phyloP scores from a whole-genome alignment of 352 stramenopile species.

The Phytophthora gonapodyides region DNA sequence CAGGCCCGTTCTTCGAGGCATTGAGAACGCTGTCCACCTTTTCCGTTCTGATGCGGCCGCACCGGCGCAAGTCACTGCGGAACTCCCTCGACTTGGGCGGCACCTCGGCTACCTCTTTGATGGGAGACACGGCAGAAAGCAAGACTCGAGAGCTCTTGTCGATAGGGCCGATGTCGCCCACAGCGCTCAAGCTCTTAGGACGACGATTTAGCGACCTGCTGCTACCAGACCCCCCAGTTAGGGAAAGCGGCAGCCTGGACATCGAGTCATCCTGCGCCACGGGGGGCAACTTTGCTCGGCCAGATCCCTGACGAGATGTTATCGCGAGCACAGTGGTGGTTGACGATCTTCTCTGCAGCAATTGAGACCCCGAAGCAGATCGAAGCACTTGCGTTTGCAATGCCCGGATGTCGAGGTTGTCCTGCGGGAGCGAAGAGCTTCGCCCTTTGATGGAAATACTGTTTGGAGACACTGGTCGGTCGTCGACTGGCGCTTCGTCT shows the following conservation, averaged over 20 bases:
- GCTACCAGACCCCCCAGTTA: conserved; percentile 8
- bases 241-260: background rate
- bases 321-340: conserved; percentile 5
- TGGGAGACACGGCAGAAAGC: conserved; percentile 22
- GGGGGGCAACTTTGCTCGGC: conserved; percentile 15
- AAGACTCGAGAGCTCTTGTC: conserved; percentile 12
- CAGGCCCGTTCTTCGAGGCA: conserved; percentile 20
- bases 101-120: conserved; percentile 14
- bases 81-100: conserved; percentile 10
- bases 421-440: conserved; percentile 15
- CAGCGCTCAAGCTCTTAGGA: background rate
- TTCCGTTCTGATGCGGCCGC: conserved; percentile 35
- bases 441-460: conserved; percentile 1
- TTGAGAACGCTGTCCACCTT: conserved; percentile 35
- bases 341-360: conserved; percentile 19
- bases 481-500: conserved; percentile 3
- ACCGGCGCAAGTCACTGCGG: conserved; percentile 30
- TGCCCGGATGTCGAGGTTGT: conserved; percentile 8
- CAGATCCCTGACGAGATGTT: conserved; percentile 13
- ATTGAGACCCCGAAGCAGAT: conserved; percentile 11
- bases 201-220: conserved; percentile 16
- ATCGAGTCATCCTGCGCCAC: conserved; percentile 17
- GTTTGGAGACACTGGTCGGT: background rate
- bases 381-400: conserved; percentile 8
- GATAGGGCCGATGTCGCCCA: background rate